Percentiles rank a stretch among this genome's conserved stretches.
Evolutionary conservation across 176 grass and related monocot species (phyloP).

Genomic region (Guadua angustifolia): DNA sequence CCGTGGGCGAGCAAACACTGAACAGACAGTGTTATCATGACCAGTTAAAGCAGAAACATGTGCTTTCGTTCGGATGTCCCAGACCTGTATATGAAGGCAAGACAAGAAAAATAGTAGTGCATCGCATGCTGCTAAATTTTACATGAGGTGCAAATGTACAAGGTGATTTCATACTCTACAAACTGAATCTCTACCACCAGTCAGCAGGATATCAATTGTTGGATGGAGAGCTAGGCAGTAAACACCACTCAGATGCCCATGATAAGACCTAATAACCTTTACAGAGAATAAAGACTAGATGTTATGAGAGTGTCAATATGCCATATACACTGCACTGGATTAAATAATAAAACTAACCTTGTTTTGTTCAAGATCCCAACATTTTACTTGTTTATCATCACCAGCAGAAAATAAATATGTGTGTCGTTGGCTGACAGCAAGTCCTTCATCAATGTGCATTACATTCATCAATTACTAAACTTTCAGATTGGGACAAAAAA

Average conservation of each 20-base stretch:
- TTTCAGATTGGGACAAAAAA: conserved; percentile 5
- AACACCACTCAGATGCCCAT: conserved; percentile 97
- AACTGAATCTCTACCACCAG: conserved; percentile 96
- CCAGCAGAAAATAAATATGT: conserved; percentile 99
- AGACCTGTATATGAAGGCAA: conserved; percentile 83
- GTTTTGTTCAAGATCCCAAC: conserved; percentile 99
- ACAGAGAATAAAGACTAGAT: conserved; percentile 34
- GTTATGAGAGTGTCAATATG: conserved; percentile 34
- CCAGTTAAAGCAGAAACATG: conserved; percentile 98
- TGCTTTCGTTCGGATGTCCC: conserved; percentile 94
- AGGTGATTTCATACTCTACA: conserved; percentile 74
- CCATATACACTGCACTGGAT: background rate
- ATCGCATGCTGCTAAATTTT: background rate
- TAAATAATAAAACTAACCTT: conserved; percentile 64
- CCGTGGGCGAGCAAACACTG: conserved; percentile 91
- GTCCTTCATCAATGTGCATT: conserved; percentile 59
- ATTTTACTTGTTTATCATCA: conserved; percentile 99
- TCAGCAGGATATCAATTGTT: conserved; percentile 88
- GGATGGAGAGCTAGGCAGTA: conserved; percentile 97
- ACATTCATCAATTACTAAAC: conserved; percentile 29
- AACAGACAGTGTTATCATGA: conserved; percentile 96
- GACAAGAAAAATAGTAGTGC: conserved; percentile 25
- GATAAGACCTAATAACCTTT: conserved; percentile 96
- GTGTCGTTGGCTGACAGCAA: conserved; percentile 90
- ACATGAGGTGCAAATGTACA: background rate